Evolutionary conservation across 768 basidiomycete genomes (phyloP), one percentile per base, ranked within the genome.

Genomic region (Trametes villosa): DNA sequence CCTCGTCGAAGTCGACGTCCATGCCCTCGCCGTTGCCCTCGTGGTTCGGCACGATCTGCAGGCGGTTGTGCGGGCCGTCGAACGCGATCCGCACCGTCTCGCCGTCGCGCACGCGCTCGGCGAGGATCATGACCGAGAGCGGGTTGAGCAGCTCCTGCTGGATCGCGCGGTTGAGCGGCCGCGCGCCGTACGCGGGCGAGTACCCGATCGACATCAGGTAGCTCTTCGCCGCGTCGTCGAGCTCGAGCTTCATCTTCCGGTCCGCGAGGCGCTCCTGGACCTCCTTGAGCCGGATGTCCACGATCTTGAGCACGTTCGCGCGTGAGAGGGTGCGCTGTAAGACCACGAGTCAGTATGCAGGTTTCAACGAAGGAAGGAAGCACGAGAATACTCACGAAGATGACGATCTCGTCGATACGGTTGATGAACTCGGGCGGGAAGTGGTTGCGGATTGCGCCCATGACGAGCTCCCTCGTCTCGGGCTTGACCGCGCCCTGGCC

Each of bases 351-450:
- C 42, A 79, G 74, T 72, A 65, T 59, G 67, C 64, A 68, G 62
- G 62, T 65, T 67, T 22, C 4, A 29, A 12, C 26, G 65, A 27
- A 20, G 30, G n/a, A 7, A 4, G 33, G 56, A 30, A 46, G 18
- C 5, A 2, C 29, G 24, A 60, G 18, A 22, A 57, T 40, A 74
- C 75, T 72, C 65, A 78, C 77, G 71, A 91, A 96, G 63, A 96
- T 84, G 65, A 93, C 83, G 60, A 89, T 88, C 54, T 90, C 89
- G 69, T 96, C 94, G 40, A 96, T 85, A 62, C 94, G 86, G 75
- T 96, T 96, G 70, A 96, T 77, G 69, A 96, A 92, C 70, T 98
- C 95, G 1, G 95, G 95, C 38, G 92, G 91, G 81, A 96, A 97
- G 72, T 94, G 94, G 1, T 75, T 75, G 65, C 87, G 87, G 57